phyloP scores from a whole-genome alignment of 495 filamentous ascomycete species.

The Tuber umbilicatum region DNA sequence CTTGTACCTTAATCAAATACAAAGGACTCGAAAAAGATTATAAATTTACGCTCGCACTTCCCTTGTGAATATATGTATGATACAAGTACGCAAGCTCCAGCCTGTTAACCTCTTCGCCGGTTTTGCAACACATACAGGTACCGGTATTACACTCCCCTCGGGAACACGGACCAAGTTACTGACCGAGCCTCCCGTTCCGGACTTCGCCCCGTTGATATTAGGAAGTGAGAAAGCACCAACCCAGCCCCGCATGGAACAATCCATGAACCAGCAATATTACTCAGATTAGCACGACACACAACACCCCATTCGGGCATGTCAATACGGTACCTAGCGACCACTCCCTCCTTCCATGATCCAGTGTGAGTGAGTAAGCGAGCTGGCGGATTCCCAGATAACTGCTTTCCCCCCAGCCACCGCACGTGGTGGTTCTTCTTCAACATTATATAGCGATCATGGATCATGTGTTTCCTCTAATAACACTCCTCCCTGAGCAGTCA shows the following conservation, averaged over 20 bases:
- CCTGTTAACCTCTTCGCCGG: not conserved
- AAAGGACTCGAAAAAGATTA: not conserved
- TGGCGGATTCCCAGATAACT: no score
- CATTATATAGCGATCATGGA: not conserved
- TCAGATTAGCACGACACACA: not conserved
- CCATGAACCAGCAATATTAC: not conserved
- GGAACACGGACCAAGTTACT: not conserved
- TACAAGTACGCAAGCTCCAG: not conserved
- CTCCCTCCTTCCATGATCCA: not conserved
- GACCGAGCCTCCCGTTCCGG: not conserved
- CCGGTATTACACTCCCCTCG: not conserved
- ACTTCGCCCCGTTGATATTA: not conserved
- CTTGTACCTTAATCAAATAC: not conserved
- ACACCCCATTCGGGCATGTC: not conserved
- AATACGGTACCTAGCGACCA: not conserved
- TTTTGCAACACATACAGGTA: not conserved
- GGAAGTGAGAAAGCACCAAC: not conserved
- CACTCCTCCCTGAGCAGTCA: not conserved
- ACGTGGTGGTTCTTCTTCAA: not conserved
- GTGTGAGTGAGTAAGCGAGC: no score
- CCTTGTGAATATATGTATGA: not conserved
- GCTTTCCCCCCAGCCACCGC: no score
- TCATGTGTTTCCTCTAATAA: not conserved
- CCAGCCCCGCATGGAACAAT: not conserved
- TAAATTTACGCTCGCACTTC: not conserved